Evolutionary conservation across 192 early-diverging fungal species (phyloP), one percentile per base, ranked within the genome.

Genomic region (Coemansia asiatica): DNA sequence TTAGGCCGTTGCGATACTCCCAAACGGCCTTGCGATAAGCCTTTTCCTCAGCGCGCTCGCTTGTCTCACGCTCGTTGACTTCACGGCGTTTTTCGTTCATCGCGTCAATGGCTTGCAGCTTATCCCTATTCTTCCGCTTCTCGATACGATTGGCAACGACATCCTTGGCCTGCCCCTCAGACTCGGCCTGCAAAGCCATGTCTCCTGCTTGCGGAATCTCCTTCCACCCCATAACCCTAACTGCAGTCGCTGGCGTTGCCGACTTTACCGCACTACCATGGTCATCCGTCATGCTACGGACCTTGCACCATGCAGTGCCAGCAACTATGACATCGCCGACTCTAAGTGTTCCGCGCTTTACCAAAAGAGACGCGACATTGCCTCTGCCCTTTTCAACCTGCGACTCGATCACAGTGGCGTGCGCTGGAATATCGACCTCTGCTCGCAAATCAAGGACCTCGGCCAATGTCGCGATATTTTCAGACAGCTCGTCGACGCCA

Each of bases 201-300:
- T 98, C 95, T 25, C 96, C 96, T 16, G 96, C 93, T 36, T 83
- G 78, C 7, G 96, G 96, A 27, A 96, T 79, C 10, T 92, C 92
- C 64, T 93, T 93, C 96, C 96, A 98, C 4, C 96, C 96, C 69
- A 87, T 89, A 13, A 96, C 84, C 66, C 91, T 86, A 47, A 96
- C 93, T 4, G 96, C 91, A 2, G 80, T 85, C 21, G 92, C 93
- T 3, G 96, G 96, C 12, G 85, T 84, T n/a, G 92, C 94, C 63
- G 86, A 75, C 65, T 87, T 85, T 9, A 96, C 72, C 1, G 77
- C 44, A 38, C 86, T 84, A 18, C 93, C 91, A 38, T 84, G 81
- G 60, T 97, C 92, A 63, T 95, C 91, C 1, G 84, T 84, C 84
- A 98, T 89, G 13, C 85, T 81, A 58, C 92, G 83, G 13, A 98